Evolutionary conservation across 1,139 yeast species (phyloP).

Genomic region (Suhomyces wounanorum): DNA sequence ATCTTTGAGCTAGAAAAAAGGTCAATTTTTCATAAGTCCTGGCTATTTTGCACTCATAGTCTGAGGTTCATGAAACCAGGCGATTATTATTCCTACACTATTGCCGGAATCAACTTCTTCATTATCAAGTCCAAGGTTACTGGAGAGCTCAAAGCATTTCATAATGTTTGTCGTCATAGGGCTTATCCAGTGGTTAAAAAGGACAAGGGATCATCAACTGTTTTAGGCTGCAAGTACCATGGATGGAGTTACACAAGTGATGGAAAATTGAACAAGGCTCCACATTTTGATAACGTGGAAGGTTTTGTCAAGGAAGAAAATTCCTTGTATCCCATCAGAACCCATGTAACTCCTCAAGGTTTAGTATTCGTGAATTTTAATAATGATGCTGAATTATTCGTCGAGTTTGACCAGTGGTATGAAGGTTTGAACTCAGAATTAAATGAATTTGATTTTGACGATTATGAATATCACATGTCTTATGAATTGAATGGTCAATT

Average conservation of each 20-base stretch:
- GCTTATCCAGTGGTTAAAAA: slow-evolving; percentile 63
- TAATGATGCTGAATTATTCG: slow-evolving; percentile 26
- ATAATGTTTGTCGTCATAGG: slow-evolving; percentile 64
- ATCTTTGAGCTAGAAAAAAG: slow-evolving; percentile 59
- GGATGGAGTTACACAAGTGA: slow-evolving; percentile 68
- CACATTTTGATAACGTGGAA: slow-evolving; percentile 59
- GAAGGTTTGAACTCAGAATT: slow-evolving; percentile 52
- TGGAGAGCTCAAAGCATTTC: slow-evolving; percentile 58
- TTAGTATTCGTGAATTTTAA: slow-evolving; percentile 56
- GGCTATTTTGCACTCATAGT: slow-evolving; percentile 55
- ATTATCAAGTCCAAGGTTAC: slow-evolving; percentile 52
- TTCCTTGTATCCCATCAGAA: slow-evolving; percentile 54
- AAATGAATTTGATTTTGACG: slow-evolving; percentile 58
- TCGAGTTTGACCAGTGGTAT: slow-evolving; percentile 52
- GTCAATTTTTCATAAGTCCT: slow-evolving; percentile 55
- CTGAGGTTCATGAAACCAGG: slow-evolving; percentile 57
- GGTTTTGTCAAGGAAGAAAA: slow-evolving; percentile 59
- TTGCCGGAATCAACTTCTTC: slow-evolving; percentile 57
- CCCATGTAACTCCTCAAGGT: slow-evolving; percentile 58
- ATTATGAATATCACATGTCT: slow-evolving; percentile 66
- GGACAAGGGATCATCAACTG: slow-evolving; percentile 56
- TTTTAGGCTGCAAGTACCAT: slow-evolving; percentile 62
- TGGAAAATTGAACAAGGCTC: slow-evolving; percentile 59
- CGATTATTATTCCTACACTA: slow-evolving; percentile 52
- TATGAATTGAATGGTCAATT: slow-evolving; percentile 63